Conservation (phyloP, 2,329 filamentous ascomycete species). For the Exserohilum rostratum region DNA sequence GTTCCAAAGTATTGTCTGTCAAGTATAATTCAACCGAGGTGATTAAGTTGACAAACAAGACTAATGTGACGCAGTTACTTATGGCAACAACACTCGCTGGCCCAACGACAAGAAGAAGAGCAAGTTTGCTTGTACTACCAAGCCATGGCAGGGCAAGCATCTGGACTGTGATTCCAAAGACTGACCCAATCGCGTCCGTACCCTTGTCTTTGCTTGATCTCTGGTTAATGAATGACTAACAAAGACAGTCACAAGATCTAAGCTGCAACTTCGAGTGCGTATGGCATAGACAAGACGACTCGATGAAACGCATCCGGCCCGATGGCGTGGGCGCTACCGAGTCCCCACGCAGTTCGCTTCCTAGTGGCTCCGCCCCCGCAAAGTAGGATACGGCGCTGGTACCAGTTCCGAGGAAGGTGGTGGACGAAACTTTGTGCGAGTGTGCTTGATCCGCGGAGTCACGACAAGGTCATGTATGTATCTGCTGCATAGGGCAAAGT, state of each 20-base stretch:
- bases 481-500: too few relatives aligned
- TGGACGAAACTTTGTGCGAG: too few relatives aligned
- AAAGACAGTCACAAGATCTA: not conserved
- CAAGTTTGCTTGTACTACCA: not conserved
- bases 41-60: too few relatives aligned
- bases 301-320: not conserved
- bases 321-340: too few relatives aligned
- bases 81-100: not conserved
- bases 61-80: not conserved
- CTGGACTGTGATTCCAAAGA: not conserved
- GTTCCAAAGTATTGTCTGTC: too few relatives aligned
- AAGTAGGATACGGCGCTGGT: not conserved
- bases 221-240: not conserved
- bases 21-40: too few relatives aligned
- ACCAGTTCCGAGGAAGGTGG: too few relatives aligned
- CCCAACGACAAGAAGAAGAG: not conserved
- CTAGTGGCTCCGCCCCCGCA: not conserved
- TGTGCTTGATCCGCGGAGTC: too few relatives aligned
- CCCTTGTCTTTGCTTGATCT: not conserved
- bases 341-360: not conserved
- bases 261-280: conserved; percentile 1
- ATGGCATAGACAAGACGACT: not conserved
- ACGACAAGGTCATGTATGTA: too few relatives aligned
- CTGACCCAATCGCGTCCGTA: not conserved
- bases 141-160: not conserved